A percentile compares a stretch with the other conserved stretches of the same genome.
phyloP scores from a whole-genome alignment of 2,329 filamentous ascomycete species.

The Stachybotrys echinatus region DNA sequence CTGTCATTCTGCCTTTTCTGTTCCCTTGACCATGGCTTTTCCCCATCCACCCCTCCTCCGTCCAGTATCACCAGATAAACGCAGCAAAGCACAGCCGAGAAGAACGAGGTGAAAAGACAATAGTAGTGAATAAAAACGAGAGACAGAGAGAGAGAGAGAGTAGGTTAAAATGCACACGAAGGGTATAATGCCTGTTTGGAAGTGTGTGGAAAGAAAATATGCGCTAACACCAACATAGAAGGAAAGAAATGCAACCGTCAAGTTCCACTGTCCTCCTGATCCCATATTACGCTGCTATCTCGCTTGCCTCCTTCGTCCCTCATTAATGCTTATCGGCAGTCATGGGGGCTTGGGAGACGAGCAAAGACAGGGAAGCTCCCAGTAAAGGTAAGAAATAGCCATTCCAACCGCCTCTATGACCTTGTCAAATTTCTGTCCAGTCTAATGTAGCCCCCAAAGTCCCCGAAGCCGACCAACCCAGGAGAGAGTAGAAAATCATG shows the following conservation, averaged over 20 bases:
- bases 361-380: too few species aligned
- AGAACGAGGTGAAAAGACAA: neutral
- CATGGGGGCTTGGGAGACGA: too few species aligned
- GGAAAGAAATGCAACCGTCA: neutral
- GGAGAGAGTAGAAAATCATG: neutral
- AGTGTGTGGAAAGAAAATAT: constrained; percentile 9
- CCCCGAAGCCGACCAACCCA: neutral
- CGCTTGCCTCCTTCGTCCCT: neutral
- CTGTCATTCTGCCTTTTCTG: too few species aligned
- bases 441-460: neutral
- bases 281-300: neutral
- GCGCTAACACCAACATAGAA: constrained; percentile 7
- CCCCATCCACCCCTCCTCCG: too few species aligned
- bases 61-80: too few species aligned
- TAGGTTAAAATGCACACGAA: constrained; percentile 13
- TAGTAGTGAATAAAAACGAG: neutral
- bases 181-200: constrained; percentile 25
- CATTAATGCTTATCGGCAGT: too few species aligned
- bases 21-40: too few species aligned
- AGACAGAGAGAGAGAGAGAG: too few species aligned
- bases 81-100: neutral
- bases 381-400: constrained; percentile 6
- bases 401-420: constrained; percentile 7
- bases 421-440: neutral
- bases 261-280: neutral